Conservation (phyloP, 805 yeast genomes). For the Pichia paraexigua region DNA sequence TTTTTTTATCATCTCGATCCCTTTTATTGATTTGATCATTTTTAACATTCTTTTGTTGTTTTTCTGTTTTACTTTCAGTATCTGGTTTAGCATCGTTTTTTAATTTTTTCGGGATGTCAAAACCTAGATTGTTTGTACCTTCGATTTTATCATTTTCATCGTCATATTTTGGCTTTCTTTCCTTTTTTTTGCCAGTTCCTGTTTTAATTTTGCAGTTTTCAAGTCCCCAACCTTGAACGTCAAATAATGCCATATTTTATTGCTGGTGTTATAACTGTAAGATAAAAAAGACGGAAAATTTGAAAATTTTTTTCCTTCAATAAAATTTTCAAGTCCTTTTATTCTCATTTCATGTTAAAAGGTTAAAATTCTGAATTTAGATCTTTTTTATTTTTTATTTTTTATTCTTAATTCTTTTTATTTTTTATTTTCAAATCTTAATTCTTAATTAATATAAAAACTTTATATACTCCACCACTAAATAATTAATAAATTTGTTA, state of each 20-base stretch:
- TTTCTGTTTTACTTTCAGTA: constrained; percentile 3
- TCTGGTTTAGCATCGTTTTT: constrained; percentile 11
- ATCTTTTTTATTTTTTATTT: background rate
- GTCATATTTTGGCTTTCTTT: constrained; percentile 18
- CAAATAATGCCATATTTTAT: constrained; percentile 54
- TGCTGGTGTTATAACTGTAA: background rate
- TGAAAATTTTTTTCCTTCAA: background rate
- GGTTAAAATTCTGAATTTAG: background rate
- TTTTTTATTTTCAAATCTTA: background rate
- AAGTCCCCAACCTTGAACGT: constrained; percentile 78
- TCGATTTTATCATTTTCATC: constrained; percentile 4
- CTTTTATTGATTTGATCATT: background rate
- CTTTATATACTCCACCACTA: background rate
- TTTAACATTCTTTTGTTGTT: background rate
- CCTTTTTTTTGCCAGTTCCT: constrained; percentile 19
- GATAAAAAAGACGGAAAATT: background rate
- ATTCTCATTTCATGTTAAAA: background rate
- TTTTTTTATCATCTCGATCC: constrained; percentile 4
- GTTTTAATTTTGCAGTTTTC: constrained; percentile 44
- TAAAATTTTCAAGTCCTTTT: background rate
- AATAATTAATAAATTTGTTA: background rate
- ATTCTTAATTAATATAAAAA: background rate
- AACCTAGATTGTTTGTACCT: constrained; percentile 3
- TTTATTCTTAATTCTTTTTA: background rate
- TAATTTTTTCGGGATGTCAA: background rate